These are phyloP conservation scores for Globisporangium cylindrosporum DNA, from an alignment of 352 stramenopile species.

Conservation along the genomic window DNA sequence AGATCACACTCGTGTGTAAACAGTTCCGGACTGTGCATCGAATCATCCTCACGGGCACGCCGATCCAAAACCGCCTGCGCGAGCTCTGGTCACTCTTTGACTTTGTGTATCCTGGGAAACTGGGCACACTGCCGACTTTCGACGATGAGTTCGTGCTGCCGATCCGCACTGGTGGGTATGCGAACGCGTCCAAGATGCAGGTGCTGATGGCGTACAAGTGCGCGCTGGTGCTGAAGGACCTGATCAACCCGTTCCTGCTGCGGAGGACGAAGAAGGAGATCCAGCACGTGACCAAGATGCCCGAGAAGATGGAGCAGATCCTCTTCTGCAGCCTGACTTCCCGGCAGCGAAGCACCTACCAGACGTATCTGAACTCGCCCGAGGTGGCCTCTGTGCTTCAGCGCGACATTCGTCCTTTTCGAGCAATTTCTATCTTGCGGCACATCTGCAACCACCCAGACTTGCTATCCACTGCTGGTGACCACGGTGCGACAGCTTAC, in stretches of 20 bases:
- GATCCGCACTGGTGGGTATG: constrained; percentile 94
- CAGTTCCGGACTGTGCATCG: constrained; percentile 88
- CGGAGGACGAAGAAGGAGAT: constrained; percentile 95
- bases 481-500: constrained; percentile 11
- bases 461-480: constrained; percentile 68
- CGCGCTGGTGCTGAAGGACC: constrained; percentile 93
- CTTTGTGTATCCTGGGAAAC: constrained; percentile 97
- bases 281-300: constrained; percentile 89
- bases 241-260: constrained; percentile 97
- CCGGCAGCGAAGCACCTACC: constrained; percentile 90
- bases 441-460: constrained; percentile 99
- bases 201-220: constrained; percentile 97
- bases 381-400: constrained; percentile 90
- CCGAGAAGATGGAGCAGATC: constrained; percentile 98
- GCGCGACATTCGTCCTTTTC: constrained; percentile 82
- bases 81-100: constrained; percentile 99
- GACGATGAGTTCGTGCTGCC: constrained; percentile 96
- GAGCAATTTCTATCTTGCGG: constrained; percentile 93
- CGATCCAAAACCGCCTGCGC: constrained; percentile 93
- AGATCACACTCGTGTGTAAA: constrained; percentile 96
- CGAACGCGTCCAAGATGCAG: constrained; percentile 92
- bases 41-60: constrained; percentile 91
- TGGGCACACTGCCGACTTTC: constrained; percentile 97
- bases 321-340: constrained; percentile 94
- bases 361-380: constrained; percentile 89